These are phyloP conservation scores for Cylindrodendrum hubeiense DNA, from an alignment of 2,329 filamentous ascomycete genomes.

Conservation along the genomic window DNA sequence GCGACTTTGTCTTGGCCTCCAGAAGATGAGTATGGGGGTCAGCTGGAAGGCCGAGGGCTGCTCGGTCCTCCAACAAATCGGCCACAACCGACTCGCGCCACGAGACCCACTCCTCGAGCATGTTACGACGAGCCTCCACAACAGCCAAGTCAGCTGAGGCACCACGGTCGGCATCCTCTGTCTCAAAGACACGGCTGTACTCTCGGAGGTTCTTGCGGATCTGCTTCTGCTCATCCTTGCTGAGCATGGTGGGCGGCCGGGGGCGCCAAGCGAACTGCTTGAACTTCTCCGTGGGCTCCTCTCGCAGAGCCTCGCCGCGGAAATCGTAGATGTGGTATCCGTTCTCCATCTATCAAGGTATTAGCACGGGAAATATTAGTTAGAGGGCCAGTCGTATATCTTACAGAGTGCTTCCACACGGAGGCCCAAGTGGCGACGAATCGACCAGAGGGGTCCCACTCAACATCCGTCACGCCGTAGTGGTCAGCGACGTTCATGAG, in stretches of 20 bases:
- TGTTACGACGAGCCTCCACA: conserved; percentile 84
- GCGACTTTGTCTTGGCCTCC: conserved; percentile 65
- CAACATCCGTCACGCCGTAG: conserved; percentile 97
- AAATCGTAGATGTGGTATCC: conserved; percentile 99
- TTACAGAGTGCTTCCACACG: conserved; percentile 95
- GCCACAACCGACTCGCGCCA: conserved; percentile 83
- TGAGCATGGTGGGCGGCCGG: conserved; percentile 88
- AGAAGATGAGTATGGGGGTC: conserved; percentile 73
- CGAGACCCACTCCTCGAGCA: conserved; percentile 89
- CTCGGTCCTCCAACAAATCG: conserved; percentile 79
- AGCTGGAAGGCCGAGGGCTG: conserved; percentile 73
- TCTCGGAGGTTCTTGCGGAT: conserved; percentile 98
- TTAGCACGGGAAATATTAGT: conserved; percentile 24
- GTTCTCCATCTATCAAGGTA: conserved; percentile 88
- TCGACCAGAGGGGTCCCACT: conserved; percentile 97
- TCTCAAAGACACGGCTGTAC: conserved; percentile 94
- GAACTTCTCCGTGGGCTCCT: conserved; percentile 95
- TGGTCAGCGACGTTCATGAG: conserved; percentile 94
- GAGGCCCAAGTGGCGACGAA: conserved; percentile 95
- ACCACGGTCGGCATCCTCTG: conserved; percentile 93
- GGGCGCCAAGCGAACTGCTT: conserved; percentile 98
- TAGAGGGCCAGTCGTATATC: conserved; percentile 47
- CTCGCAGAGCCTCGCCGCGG: conserved; percentile 87
- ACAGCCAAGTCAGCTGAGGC: conserved; percentile 95
- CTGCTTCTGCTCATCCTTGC: conserved; percentile 96